Percentiles rank a stretch among this genome's conserved stretches.
Conservation (phyloP, 192 early-diverging fungal genomes). For the Coemansia sp. region DNA sequence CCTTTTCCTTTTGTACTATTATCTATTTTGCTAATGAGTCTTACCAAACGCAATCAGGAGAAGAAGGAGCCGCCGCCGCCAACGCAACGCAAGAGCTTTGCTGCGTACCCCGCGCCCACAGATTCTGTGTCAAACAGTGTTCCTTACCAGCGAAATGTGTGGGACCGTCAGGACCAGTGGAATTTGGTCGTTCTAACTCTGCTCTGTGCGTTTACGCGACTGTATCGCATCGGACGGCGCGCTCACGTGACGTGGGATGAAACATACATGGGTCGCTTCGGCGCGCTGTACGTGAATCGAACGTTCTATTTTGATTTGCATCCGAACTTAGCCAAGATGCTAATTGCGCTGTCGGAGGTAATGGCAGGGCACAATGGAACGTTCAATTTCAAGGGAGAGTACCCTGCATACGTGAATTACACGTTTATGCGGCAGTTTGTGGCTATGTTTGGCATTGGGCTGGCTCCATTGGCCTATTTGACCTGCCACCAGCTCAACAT, state of each 20-base stretch:
- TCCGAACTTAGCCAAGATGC: conserved; percentile 80
- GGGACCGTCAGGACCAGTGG: conserved; percentile 34
- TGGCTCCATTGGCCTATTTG: conserved; percentile 65
- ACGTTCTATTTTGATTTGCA: conserved; percentile 97
- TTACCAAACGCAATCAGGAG: background rate
- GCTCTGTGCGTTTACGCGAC: conserved; percentile 24
- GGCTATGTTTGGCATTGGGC: conserved; percentile 63
- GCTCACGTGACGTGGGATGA: too few relatives aligned
- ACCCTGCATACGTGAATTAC: conserved; percentile 64
- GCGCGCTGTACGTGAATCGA: conserved; percentile 82
- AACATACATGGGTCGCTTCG: conserved; percentile 68
- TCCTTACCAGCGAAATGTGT: conserved; percentile 52
- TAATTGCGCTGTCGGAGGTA: conserved; percentile 60
- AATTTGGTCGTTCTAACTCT: conserved; percentile 40
- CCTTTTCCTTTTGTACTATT: background rate
- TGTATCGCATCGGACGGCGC: conserved; percentile 40
- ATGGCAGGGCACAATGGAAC: conserved; percentile 63
- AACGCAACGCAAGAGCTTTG: conserved; percentile 8
- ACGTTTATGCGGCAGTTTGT: conserved; percentile 63
- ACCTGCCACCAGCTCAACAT: conserved; percentile 64
- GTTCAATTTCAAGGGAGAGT: conserved; percentile 62
- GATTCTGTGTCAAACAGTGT: background rate
- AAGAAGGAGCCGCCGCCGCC: background rate
- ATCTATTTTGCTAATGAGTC: background rate
- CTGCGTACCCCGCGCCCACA: conserved; percentile 15